A percentile compares a stretch with the other conserved stretches of the same genome.
phyloP scores from a whole-genome alignment of 2,329 filamentous ascomycete species.

The Phoma sp. region DNA sequence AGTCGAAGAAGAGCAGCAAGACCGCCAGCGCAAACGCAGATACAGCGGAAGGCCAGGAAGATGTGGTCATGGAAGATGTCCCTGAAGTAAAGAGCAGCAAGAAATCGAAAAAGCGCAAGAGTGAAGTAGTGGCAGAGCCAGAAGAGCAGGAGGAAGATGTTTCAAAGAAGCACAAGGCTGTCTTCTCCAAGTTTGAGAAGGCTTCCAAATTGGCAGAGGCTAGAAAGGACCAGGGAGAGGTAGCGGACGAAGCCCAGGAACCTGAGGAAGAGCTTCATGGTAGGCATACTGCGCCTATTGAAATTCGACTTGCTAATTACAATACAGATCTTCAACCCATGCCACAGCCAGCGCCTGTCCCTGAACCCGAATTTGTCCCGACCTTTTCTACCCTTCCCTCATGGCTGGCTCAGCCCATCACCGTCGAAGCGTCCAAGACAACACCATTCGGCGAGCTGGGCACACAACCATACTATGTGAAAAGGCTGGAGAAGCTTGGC shows the following conservation, averaged over 20 bases:
- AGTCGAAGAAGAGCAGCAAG: slow-evolving; percentile 22
- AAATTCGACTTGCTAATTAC: not conserved
- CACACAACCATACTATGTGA: slow-evolving; percentile 65
- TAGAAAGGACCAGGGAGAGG: slow-evolving; percentile 19
- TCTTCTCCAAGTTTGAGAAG: slow-evolving; percentile 56
- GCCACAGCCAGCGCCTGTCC: slow-evolving; percentile 73
- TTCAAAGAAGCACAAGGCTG: slow-evolving; percentile 45
- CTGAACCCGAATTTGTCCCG: slow-evolving; percentile 63
- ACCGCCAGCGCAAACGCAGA: not conserved
- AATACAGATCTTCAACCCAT: slow-evolving; percentile 72
- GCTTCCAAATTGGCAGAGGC: slow-evolving; percentile 40
- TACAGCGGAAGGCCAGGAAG: not conserved
- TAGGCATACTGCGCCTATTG: slow-evolving; percentile 7
- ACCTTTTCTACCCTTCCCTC: slow-evolving; percentile 78
- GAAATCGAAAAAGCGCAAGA: slow-evolving; percentile 47
- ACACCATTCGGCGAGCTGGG: slow-evolving; percentile 69
- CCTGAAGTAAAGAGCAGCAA: slow-evolving; percentile 26
- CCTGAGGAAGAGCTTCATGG: slow-evolving; percentile 59
- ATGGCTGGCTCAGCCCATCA: slow-evolving; percentile 81
- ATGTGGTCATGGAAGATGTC: slow-evolving; percentile 15
- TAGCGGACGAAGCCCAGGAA: slow-evolving; percentile 44
- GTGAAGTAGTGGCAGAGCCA: slow-evolving; percentile 28
- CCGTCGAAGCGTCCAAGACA: slow-evolving; percentile 66
- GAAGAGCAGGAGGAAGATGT: slow-evolving; percentile 38
- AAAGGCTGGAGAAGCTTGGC: slow-evolving; percentile 69